Conservation (phyloP, 495 filamentous ascomycete species). For the Penicillium parvum region DNA sequence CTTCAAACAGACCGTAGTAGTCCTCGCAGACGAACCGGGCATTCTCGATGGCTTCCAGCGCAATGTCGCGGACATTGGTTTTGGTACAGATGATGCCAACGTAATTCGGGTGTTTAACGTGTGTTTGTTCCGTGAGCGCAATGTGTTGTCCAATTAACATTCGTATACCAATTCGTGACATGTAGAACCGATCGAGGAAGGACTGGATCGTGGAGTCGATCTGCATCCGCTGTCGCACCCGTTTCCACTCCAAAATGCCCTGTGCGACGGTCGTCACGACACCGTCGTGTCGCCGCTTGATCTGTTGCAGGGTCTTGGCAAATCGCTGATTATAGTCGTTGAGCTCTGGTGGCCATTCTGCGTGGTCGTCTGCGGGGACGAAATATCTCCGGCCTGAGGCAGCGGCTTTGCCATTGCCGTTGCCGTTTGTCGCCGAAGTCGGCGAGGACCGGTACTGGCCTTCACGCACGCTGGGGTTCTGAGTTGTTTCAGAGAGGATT, state of each 20-base stretch:
- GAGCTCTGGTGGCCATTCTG: constrained; percentile 91
- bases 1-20: constrained; percentile 96
- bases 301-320: constrained; percentile 75
- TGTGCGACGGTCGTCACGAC: constrained; percentile 95
- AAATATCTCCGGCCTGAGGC: constrained; percentile 70
- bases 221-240: constrained; percentile 92
- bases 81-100: constrained; percentile 99
- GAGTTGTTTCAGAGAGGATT: constrained; percentile 74
- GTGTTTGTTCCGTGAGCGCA: constrained; percentile 86
- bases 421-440: constrained; percentile 35
- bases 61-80: constrained; percentile 93
- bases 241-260: constrained; percentile 96
- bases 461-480: constrained; percentile 82
- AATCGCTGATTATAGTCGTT: constrained; percentile 92
- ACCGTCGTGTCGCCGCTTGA: constrained; percentile 93
- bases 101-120: constrained; percentile 82
- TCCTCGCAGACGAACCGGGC: constrained; percentile 98
- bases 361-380: constrained; percentile 80
- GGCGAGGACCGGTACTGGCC: constrained; percentile 83
- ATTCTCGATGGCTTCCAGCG: constrained; percentile 96
- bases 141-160: constrained; percentile 99
- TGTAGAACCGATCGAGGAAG: constrained; percentile 98
- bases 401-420: constrained; percentile 41
- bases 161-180: constrained; percentile 98
- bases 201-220: constrained; percentile 95